A percentile compares a stretch with the other conserved stretches of the same genome.
Evolutionary conservation across 495 filamentous ascomycete species (phyloP).

Genomic region (Xylaria longipes): DNA sequence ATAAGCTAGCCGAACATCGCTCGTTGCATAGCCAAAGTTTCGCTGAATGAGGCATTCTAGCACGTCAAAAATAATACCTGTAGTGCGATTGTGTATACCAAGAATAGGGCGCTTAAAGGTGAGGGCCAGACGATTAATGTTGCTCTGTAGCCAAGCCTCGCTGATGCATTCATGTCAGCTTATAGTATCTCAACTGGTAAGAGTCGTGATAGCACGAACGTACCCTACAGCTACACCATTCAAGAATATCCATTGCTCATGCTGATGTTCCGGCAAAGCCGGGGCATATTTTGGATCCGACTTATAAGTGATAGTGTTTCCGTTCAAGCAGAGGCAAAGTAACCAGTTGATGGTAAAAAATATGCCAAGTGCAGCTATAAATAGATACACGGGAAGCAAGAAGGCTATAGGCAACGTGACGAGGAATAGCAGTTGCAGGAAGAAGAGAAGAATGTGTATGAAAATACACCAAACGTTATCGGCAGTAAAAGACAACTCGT

Average conservation of each 20-base stretch:
- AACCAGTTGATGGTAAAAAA: constrained; percentile 55
- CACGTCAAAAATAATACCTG: constrained; percentile 75
- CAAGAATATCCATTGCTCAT: constrained; percentile 78
- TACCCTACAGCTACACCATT: constrained; percentile 72
- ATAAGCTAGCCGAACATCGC: constrained; percentile 66
- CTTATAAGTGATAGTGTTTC: constrained; percentile 46
- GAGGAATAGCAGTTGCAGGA: constrained; percentile 58
- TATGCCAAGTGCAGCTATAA: constrained; percentile 39
- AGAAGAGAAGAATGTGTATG: constrained; percentile 57
- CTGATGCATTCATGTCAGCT: constrained; percentile 34
- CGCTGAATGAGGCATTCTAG: constrained; percentile 80
- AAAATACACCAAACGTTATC: constrained; percentile 57
- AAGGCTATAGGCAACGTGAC: constrained; percentile 55
- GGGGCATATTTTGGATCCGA: constrained; percentile 53
- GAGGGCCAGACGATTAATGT: constrained; percentile 72
- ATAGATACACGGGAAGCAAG: constrained; percentile 58
- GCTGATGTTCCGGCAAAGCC: constrained; percentile 48
- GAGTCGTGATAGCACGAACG: constrained; percentile 24
- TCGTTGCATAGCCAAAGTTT: constrained; percentile 73
- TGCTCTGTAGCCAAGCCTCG: constrained; percentile 67
- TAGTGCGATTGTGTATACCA: constrained; percentile 84
- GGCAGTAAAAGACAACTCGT: constrained; percentile 62
- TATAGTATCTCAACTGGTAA: not conserved
- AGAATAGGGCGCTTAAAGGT: constrained; percentile 77
- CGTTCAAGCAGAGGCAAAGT: constrained; percentile 60